Base-by-base conservation (phyloP, 1,284 basidiomycete species). In the Pholiota adiposa region DNA sequence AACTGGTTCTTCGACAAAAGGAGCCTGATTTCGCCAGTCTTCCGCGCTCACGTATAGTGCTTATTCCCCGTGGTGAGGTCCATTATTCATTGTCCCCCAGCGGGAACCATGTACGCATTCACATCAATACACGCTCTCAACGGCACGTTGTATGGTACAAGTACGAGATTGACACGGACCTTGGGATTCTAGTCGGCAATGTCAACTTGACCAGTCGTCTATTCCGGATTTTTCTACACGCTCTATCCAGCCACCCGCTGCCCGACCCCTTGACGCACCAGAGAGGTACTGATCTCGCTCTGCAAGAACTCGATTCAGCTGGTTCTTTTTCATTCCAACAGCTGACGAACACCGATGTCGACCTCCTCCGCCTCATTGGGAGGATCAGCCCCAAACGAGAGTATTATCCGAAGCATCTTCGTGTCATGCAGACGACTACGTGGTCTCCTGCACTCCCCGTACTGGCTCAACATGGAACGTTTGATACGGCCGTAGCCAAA, bases 221-320 rank as follows among this genome's bases (percentile, higher is more conserved):
- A 2, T 82, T 75, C 61, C 73, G 72, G 48, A 70, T 75, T 0
- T 79, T 80, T 51, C 70, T 85, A 12, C 83, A 85, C 49, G 79
- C 79, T 2, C 51, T 80, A 4, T 83, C 79, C 0, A 76, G 75
- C 31, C 69, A 76, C 34, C 73, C 72, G 29, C 70, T 80, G 4
- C 70, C 74, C 3, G 84, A 85, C 65, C 79, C 78, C 0, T 68
- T 86, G 7, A 80, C 78, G 0, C 66, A 73, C 9, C 75, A 70
- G 33, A 78, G 77, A 0, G 83, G 83, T 3, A 78, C 75, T 1
- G 77, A 82, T 53, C 76, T 83, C 53, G 83, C 81, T 0, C 61
- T 83, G 12, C 63, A 68, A 33, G 66, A 76, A 18, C 65, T 84
- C 3, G 62, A 59, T 1, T 79, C 78, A 2, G 73, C 79, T 2